Base-by-base conservation (phyloP, 2,329 filamentous ascomycete species). In the Xylaria hypoxylon region DNA sequence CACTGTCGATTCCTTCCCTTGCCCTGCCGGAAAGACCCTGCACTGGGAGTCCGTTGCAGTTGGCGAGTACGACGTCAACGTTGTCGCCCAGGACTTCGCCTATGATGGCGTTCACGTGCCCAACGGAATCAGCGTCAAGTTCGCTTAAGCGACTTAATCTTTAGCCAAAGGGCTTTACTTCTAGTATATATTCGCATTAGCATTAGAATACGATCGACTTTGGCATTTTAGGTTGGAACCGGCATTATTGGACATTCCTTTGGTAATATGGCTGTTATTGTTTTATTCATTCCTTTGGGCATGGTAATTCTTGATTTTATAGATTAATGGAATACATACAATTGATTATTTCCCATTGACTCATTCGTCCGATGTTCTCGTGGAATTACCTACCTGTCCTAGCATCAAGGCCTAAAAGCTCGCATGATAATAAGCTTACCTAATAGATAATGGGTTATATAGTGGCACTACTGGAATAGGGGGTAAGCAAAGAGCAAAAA, bases 31-130 rank as follows among this genome's bases (percentile, higher is more conserved):
- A 24, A 52, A 64, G 24, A 68, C 58, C 10, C 70, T 76, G 2
- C 68, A 73, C 60, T 75, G 70, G 70, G 73, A 75, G 71, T 47
- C 68, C 2, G 74, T 66, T 1, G 69, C 74, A 5, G 71, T 73
- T 1, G 74, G 73, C 57, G 63, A 68, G 13, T 67, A 61, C 51
- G 72, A 74, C 26, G 47, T 71, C 42, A 72, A 72, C 52, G 42
- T 71, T 26, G 68, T 75, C 19, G 0, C 15, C 24, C 73, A 76
- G 68, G 71, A 71, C 66, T 74, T 71, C 45, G n/a, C 24, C 45
- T 66, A 45, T 1, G 59, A 63, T 26, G 73, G 71, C 3, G 35
- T 47, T 17, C 19, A 68, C n/a, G 68, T 64, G 17, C 73, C 73
- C 11, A 71, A 73, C 42, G 74, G 74, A 4, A 44, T 76, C 44